Evolutionary conservation across 23 red algal species (phyloP).

Genomic region (Cyanidium caldarium): DNA sequence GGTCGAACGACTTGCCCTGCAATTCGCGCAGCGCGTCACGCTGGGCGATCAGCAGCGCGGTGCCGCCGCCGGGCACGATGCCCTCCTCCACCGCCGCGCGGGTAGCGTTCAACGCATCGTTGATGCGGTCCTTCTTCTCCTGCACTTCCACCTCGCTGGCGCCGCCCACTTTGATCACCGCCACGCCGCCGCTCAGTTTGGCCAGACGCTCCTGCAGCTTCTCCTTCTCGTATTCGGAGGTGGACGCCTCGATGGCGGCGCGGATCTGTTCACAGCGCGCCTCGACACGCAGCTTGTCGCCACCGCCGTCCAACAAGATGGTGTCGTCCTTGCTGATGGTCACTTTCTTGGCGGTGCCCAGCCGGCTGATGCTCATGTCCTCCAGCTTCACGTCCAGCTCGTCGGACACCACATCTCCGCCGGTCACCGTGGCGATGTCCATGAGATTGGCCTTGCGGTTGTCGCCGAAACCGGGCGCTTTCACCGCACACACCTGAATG

Average conservation of each 20-base stretch:
- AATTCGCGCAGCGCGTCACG: conserved; percentile 34
- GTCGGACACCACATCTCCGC: conserved; percentile 50
- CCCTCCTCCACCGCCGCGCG: conserved; percentile 94
- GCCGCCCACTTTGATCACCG: conserved; percentile 95
- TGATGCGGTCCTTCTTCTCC: conserved; percentile 87
- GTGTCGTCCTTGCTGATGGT: conserved; percentile 93
- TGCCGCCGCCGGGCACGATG: conserved; percentile 96
- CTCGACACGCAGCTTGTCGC: conserved; percentile 29
- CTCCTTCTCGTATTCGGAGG: conserved; percentile 95
- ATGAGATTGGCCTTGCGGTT: conserved; percentile 75
- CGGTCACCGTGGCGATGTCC: conserved; percentile 73
- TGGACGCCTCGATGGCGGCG: conserved; percentile 43
- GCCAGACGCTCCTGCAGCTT: conserved; percentile 88
- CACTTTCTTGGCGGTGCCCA: conserved; percentile 80
- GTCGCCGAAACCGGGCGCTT: conserved; percentile 95
- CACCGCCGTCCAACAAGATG: conserved; percentile 64
- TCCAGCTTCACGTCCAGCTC: conserved; percentile 86
- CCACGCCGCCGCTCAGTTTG: conserved; percentile 87
- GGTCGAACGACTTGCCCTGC: conserved; percentile 87
- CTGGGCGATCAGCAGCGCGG: conserved; percentile 45
- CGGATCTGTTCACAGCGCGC: conserved; percentile 78
- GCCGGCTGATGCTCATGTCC: conserved; percentile 46
- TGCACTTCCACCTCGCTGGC: conserved; percentile 76
- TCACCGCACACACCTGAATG: conserved; percentile 94
- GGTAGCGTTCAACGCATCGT: conserved; percentile 93